A percentile compares a stretch with the other conserved stretches of the same genome.
phyloP scores from a whole-genome alignment of 2,329 filamentous ascomycete genomes.

The Fusarium proliferatum region DNA sequence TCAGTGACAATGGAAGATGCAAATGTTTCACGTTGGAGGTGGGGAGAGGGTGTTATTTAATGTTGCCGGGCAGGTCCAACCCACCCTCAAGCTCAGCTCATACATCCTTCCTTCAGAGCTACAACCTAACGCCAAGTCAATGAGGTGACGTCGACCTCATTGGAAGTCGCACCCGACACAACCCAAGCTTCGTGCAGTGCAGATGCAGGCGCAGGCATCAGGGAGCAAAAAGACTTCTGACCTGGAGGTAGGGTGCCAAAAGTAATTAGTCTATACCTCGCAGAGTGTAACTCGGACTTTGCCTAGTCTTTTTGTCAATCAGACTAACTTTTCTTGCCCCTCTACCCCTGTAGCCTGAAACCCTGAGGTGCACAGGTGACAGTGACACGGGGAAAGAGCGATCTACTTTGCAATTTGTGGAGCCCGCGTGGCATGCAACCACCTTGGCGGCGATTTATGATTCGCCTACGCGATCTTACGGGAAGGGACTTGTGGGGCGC shows the following conservation, averaged over 20 bases:
- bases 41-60: conserved; percentile 37
- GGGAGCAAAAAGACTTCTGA: not conserved
- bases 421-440: conserved; percentile 15
- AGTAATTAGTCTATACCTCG: not conserved
- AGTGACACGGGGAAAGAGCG: conserved; percentile 34
- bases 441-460: not conserved
- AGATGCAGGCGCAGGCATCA: not conserved
- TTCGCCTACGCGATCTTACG: not conserved
- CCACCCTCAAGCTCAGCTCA: conserved; percentile 9
- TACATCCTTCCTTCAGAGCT: conserved; percentile 5
- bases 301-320: accelerated
- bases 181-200: conserved; percentile 15
- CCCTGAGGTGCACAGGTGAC: conserved; percentile 12
- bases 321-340: not conserved
- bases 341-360: not conserved
- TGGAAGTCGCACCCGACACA: conserved; percentile 13
- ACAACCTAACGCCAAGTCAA: conserved; percentile 22
- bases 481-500: conserved; percentile 10
- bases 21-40: conserved; percentile 7
- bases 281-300: not conserved
- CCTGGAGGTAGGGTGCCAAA: not conserved
- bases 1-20: not conserved
- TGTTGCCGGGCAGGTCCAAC: conserved; percentile 6
- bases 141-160: conserved; percentile 29
- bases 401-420: conserved; percentile 29